Base-by-base conservation (phyloP, 2,329 filamentous ascomycete species). In the Pleurostoma richardsiae region DNA sequence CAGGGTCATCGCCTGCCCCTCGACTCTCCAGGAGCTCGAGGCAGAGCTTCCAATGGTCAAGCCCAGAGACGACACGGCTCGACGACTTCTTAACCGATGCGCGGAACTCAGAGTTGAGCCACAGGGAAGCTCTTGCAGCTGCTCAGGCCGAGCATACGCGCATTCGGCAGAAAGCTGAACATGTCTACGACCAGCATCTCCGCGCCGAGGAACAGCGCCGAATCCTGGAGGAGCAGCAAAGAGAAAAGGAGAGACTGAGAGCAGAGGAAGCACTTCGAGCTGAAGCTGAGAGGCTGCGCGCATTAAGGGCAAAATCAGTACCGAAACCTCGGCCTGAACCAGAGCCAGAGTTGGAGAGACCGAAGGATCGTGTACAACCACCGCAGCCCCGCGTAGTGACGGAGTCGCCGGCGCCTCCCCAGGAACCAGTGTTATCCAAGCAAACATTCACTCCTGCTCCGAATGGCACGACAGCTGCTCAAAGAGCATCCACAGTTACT, bases 261-360 rank as follows among this genome's bases (percentile, higher is more conserved):
- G 53, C 49, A 31, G 59, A 59, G 41, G 51, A 58, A 29, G 46
- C 54, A 39, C 49, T 60, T 27, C 58, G 57, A 5, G 54, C 55
- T 1, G 58, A 61, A 4, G 52, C 53, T 30, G 44, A 40, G n/a
- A 46, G 48, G 30, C 41, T 66, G 29, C 58, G 62, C 19, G 61
- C 56, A 5, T 59, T 67, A 30, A 60, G 59, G 47, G 58, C 59
- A 4, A 60, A 60, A 33, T 58, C 61, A 44, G 50, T 66, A 5
- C 55, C 56, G 2, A 52, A 54, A 40, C 55, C 53, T 1, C 42
- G 42, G 5, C 40, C 43, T 4, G 26, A 46, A 19, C 41, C 48
- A 5, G 39, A 41, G 11, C 39, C 45, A n/a, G 19, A 19, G 19
- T 19, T 19, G 19, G 19, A 19, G 19, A 19, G 19, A 19, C 19